Evolutionary conservation across 1,139 yeast species (phyloP).

Genomic region (Yamadazyma diospyri): DNA sequence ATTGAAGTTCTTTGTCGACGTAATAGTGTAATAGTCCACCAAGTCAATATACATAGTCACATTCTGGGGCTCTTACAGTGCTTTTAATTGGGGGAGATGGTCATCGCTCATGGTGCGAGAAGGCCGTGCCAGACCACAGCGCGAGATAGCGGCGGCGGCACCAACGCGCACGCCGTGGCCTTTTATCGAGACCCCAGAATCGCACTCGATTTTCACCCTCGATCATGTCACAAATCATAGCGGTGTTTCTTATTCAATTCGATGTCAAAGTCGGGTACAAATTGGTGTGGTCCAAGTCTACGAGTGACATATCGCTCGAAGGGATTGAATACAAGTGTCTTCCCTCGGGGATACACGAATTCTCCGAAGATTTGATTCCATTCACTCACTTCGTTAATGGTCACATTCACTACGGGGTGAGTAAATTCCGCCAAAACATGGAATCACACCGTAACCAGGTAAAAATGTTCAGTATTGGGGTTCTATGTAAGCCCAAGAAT

Average conservation of each 20-base stretch:
- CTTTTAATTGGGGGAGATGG: too few relatives aligned
- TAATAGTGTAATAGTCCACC: too few relatives aligned
- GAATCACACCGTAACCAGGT: slow-evolving; percentile 47
- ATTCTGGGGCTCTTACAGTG: too few relatives aligned
- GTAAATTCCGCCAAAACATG: slow-evolving; percentile 29
- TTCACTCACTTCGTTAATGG: slow-evolving; percentile 27
- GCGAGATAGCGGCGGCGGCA: too few relatives aligned
- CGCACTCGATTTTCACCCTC: too few relatives aligned
- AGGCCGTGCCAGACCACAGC: too few relatives aligned
- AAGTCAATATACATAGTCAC: too few relatives aligned
- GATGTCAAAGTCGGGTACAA: slow-evolving; percentile 63
- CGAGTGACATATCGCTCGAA: slow-evolving; percentile 21
- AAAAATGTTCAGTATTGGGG: slow-evolving; percentile 63
- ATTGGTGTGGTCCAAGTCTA: slow-evolving; percentile 48
- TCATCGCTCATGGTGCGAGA: too few relatives aligned
- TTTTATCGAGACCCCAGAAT: too few relatives aligned
- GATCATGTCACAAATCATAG: slow-evolving; percentile 37
- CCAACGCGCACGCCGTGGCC: too few relatives aligned
- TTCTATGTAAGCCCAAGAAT: slow-evolving; percentile 45
- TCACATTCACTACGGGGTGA: slow-evolving; percentile 35
- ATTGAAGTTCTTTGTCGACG: too few relatives aligned
- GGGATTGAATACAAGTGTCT: slow-evolving; percentile 69
- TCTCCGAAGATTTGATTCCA: slow-evolving; percentile 42
- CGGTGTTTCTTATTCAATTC: slow-evolving; percentile 59
- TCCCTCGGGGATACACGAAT: slow-evolving; percentile 83